Conservation (phyloP, 768 basidiomycete genomes). For the Phylloporus rhodoxanthus region DNA sequence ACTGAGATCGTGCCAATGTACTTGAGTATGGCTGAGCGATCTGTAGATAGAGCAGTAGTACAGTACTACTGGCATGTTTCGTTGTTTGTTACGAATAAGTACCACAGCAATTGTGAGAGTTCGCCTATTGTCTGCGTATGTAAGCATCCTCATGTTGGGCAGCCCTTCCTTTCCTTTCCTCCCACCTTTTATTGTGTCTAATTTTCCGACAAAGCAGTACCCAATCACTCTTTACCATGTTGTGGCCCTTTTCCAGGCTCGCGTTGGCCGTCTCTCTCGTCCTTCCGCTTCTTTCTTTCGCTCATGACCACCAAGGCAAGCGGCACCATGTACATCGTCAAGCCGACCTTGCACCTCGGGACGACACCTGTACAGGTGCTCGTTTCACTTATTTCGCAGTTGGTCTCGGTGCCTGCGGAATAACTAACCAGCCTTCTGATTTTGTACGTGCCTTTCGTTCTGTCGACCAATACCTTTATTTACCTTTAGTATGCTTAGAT, state of each 20-base stretch:
- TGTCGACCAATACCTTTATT: background rate
- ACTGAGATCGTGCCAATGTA: slow-evolving; percentile 28
- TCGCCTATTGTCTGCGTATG: background rate
- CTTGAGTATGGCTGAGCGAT: background rate
- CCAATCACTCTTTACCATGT: slow-evolving; percentile 23
- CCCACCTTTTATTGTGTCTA: slow-evolving; percentile 4
- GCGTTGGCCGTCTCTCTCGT: slow-evolving; percentile 16
- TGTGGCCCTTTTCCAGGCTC: slow-evolving; percentile 17
- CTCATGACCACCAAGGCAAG: slow-evolving; percentile 17
- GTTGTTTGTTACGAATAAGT: background rate
- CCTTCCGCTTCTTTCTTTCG: slow-evolving; percentile 15
- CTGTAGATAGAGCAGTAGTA: background rate
- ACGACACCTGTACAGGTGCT: slow-evolving; percentile 17
- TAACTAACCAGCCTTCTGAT: slow-evolving; percentile 24
- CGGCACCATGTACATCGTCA: slow-evolving; percentile 22
- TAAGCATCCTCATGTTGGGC: slow-evolving; percentile 5
- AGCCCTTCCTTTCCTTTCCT: background rate
- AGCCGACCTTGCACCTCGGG: slow-evolving; percentile 21
- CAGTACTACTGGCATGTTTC: background rate
- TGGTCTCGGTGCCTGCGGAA: slow-evolving; percentile 42
- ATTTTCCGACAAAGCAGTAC: slow-evolving; percentile 1
- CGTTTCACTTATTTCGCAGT: slow-evolving; percentile 37
- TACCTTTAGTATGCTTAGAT: slow-evolving; percentile 34
- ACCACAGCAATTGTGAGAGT: background rate
- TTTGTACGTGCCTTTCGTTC: slow-evolving; percentile 25